These are phyloP conservation scores for Nepenthes alata DNA, from an alignment of 179 eudicot genomes.

Conservation along the genomic window DNA sequence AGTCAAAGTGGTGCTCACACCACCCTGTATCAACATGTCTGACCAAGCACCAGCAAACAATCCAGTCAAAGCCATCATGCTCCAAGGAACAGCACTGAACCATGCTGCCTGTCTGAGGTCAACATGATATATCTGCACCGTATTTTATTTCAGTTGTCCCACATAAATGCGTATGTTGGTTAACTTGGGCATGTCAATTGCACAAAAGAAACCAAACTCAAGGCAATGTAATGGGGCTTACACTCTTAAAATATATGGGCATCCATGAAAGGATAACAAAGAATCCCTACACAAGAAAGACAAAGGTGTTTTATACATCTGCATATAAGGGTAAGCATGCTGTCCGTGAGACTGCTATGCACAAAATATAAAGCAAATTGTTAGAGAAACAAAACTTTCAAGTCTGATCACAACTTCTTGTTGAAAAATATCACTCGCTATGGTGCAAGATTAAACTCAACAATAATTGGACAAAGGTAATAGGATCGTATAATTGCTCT, in stretches of 20 bases:
- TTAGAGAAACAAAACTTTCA: no score
- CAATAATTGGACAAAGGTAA: no score
- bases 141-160: not conserved
- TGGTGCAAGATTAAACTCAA: no score
- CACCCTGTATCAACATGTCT: conserved; percentile 67
- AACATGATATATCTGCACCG: conserved; percentile 66
- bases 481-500: no score
- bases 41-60: conserved; percentile 83
- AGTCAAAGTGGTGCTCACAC: conserved; percentile 65
- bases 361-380: no score
- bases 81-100: conserved; percentile 99
- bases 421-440: no score
- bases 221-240: conserved; percentile 18
- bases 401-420: no score
- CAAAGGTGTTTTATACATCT: not conserved
- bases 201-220: not conserved
- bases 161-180: not conserved
- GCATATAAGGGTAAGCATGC: not conserved
- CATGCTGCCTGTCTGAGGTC: conserved; percentile 98
- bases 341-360: not conserved
- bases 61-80: conserved; percentile 88
- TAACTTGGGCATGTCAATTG: not conserved
- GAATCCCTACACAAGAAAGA: conserved; percentile 59
- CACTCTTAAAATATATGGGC: conserved; percentile 91
- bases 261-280: conserved; percentile 97